Evolutionary conservation across 73 alveolate genomes (phyloP).

Genomic region (Uronychia binucleata): DNA sequence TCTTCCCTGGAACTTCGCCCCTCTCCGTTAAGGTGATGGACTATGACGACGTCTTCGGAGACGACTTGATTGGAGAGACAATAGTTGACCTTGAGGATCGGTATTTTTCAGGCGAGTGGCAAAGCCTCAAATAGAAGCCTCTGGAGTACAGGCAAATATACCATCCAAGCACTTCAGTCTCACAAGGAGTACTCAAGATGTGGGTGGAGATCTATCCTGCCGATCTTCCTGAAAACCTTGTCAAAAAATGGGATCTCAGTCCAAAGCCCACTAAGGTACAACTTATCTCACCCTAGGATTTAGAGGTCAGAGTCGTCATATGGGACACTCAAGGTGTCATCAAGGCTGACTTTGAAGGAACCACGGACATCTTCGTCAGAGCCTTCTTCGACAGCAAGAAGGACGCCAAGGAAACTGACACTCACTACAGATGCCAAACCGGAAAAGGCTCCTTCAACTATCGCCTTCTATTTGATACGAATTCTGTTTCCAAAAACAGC

Average conservation of each 20-base stretch:
- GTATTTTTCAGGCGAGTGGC: constrained; percentile 76
- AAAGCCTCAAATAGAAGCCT: constrained; percentile 66
- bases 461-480: constrained; percentile 78
- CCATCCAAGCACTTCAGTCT: constrained; percentile 84
- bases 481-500: constrained; percentile 81
- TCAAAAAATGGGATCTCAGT: constrained; percentile 85
- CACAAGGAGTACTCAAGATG: constrained; percentile 89
- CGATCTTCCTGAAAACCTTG: constrained; percentile 64
- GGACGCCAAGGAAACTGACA: constrained; percentile 79
- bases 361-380: constrained; percentile 67
- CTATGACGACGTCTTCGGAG: constrained; percentile 67
- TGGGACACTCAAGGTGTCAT: constrained; percentile 94
- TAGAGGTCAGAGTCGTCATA: constrained; percentile 90
- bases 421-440: constrained; percentile 81
- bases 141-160: constrained; percentile 71
- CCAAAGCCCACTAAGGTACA: constrained; percentile 90
- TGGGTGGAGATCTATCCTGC: constrained; percentile 93
- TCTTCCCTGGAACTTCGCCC: constrained; percentile 72
- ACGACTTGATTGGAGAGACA: constrained; percentile 82
- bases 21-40: constrained; percentile 69
- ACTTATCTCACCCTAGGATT: constrained; percentile 61
- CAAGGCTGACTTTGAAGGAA: constrained; percentile 70
- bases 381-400: constrained; percentile 58
- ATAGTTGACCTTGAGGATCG: constrained; percentile 80
- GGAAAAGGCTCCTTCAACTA: constrained; percentile 85